These are phyloP conservation scores for Papiliotrema nemorosa DNA, from an alignment of 1,284 basidiomycete genomes.

Conservation along the genomic window DNA sequence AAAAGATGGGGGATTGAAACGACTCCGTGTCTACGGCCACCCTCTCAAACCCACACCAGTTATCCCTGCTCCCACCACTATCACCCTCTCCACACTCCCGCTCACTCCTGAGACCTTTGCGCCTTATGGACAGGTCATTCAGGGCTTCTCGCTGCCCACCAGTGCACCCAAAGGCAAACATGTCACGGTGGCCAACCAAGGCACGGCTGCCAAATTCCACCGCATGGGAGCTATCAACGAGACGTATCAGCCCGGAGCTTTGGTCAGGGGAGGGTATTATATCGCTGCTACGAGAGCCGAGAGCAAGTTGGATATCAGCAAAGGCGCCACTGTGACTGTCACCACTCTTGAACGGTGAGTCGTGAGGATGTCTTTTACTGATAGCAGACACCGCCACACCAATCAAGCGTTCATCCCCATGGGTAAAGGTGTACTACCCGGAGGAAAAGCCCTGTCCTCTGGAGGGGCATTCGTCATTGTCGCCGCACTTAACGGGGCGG, in stretches of 20 bases:
- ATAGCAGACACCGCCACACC: conserved; percentile 52
- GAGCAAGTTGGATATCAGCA: conserved; percentile 51
- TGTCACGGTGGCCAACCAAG: conserved; percentile 76
- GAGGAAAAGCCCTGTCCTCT: conserved; percentile 52
- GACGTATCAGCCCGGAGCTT: conserved; percentile 58
- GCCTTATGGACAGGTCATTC: conserved; percentile 80
- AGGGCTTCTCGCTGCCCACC: conserved; percentile 56
- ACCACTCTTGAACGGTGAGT: conserved; percentile 38
- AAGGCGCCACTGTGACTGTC: conserved; percentile 54
- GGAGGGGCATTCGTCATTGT: conserved; percentile 71
- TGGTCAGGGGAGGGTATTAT: conserved; percentile 52
- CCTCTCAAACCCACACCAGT: conserved; percentile 35
- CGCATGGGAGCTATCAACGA: conserved; percentile 67
- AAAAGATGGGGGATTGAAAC: conserved; percentile 86
- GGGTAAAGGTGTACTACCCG: conserved; percentile 55
- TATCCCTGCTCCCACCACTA: conserved; percentile 5
- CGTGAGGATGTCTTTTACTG: not conserved
- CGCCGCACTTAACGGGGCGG: conserved; percentile 66
- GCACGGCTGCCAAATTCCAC: conserved; percentile 85
- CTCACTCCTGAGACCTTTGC: conserved; percentile 79
- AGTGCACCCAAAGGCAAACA: conserved; percentile 55
- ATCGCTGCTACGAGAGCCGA: conserved; percentile 67
- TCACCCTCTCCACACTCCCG: conserved; percentile 57
- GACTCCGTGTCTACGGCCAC: conserved; percentile 76
- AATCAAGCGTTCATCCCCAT: conserved; percentile 79